Percentiles rank a stretch among this genome's conserved stretches.
Evolutionary conservation across 2,329 filamentous ascomycete genomes (phyloP).

Genomic region (Trichocomaceae sp.): DNA sequence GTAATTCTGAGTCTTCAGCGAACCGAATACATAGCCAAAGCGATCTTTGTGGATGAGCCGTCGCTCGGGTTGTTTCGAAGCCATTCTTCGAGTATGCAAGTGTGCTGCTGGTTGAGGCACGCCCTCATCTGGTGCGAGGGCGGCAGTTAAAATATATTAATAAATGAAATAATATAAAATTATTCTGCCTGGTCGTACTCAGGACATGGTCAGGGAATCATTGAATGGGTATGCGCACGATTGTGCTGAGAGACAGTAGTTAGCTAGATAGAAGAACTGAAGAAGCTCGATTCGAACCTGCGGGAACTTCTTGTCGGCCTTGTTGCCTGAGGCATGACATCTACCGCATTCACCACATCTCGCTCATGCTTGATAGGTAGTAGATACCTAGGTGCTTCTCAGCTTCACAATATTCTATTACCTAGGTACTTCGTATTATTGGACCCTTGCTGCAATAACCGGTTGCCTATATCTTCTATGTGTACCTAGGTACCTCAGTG

Average conservation of each 20-base stretch:
- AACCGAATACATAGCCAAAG: slow-evolving; percentile 61
- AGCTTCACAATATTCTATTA: too few species aligned
- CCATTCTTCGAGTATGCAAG: slow-evolving; percentile 24
- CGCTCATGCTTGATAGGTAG: too few species aligned
- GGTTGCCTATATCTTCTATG: too few species aligned
- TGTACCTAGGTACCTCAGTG: too few species aligned
- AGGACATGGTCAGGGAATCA: not conserved
- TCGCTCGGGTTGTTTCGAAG: slow-evolving; percentile 32
- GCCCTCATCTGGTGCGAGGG: not conserved
- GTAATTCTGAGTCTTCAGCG: slow-evolving; percentile 65
- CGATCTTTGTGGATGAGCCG: slow-evolving; percentile 54
- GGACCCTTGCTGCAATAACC: too few species aligned
- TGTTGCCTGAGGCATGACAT: not conserved
- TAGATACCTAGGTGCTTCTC: too few species aligned
- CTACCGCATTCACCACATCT: not conserved
- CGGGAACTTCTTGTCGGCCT: not conserved
- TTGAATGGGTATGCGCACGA: not conserved
- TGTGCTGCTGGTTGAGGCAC: not conserved
- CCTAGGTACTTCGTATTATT: too few species aligned
- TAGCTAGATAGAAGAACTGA: too few species aligned
- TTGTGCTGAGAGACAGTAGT: not conserved
- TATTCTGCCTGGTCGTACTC: not conserved
- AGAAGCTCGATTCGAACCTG: not conserved
- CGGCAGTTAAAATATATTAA: not conserved
- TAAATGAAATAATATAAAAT: not conserved